These are phyloP conservation scores for Aspergillus cristatus DNA, from an alignment of 495 filamentous ascomycete species.

Conservation along the genomic window DNA sequence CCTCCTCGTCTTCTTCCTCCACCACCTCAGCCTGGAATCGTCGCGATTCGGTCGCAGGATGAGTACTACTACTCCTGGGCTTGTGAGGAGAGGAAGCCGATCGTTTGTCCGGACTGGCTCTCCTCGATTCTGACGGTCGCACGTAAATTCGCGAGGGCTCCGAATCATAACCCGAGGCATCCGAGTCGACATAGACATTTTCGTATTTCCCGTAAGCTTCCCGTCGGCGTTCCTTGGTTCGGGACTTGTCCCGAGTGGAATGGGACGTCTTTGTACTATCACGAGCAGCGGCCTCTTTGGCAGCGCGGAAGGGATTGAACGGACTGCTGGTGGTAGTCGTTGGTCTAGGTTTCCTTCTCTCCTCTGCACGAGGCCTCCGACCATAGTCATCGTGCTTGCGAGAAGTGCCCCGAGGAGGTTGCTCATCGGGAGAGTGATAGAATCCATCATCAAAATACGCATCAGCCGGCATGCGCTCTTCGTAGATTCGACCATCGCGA, in stretches of 20 bases:
- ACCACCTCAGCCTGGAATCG: too few species aligned
- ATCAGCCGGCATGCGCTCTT: slow-evolving; percentile 36
- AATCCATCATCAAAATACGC: slow-evolving; percentile 29
- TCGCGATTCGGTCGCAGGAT: too few species aligned
- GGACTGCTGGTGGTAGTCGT: slow-evolving; percentile 21
- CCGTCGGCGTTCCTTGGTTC: slow-evolving; percentile 43
- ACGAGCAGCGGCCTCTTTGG: slow-evolving; percentile 21
- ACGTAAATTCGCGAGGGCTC: slow-evolving; percentile 12
- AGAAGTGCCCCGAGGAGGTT: slow-evolving; percentile 19
- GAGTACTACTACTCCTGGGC: too few species aligned
- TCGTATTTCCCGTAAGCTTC: slow-evolving; percentile 39
- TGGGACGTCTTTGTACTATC: slow-evolving; percentile 22
- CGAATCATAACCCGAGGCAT: slow-evolving; percentile 19
- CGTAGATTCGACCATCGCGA: slow-evolving; percentile 36
- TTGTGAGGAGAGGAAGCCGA: slow-evolving; percentile 9
- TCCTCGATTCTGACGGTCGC: too few species aligned
- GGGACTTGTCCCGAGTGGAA: slow-evolving; percentile 32
- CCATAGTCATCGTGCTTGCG: slow-evolving; percentile 37
- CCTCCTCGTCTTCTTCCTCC: slow-evolving; percentile 17
- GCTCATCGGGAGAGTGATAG: slow-evolving; percentile 26
- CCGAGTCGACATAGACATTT: slow-evolving; percentile 23
- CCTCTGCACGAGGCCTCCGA: slow-evolving; percentile 23
- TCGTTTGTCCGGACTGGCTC: too few species aligned
- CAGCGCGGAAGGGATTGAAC: slow-evolving; percentile 12
- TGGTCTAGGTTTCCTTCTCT: slow-evolving; percentile 35